A percentile compares a stretch with the other conserved stretches of the same genome.
These are phyloP conservation scores for Coemansia sp. DNA, from an alignment of 371 early-diverging fungal species.

Conservation along the genomic window DNA sequence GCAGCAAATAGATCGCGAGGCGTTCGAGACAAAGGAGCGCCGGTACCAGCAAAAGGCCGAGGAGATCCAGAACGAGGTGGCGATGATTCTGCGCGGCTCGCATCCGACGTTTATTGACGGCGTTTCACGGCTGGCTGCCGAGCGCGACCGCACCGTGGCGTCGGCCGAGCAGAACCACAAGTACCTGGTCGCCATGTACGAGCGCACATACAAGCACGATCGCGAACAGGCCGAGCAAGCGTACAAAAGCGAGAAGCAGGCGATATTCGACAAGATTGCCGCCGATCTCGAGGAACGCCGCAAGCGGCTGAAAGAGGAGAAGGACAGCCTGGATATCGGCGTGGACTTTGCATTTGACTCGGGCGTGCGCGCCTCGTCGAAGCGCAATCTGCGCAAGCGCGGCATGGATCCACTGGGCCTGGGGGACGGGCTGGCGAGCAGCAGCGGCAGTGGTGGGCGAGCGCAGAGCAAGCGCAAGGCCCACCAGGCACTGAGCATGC, in stretches of 20 bases:
- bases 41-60: conserved; percentile 45
- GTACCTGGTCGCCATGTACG: conserved; percentile 36
- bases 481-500: conserved; percentile 32
- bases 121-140: conserved; percentile 58
- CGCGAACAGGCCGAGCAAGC: conserved; percentile 33
- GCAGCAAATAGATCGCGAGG: conserved; percentile 51
- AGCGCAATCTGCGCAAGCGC: conserved; percentile 53
- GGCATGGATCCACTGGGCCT: conserved; percentile 44
- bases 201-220: conserved; percentile 30
- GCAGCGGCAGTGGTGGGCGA: conserved; percentile 12
- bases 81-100: conserved; percentile 56
- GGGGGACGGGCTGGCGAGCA: conserved; percentile 27
- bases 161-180: conserved; percentile 60
- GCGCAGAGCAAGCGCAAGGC: conserved; percentile 45
- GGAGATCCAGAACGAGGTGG: conserved; percentile 47
- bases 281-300: conserved; percentile 72
- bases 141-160: conserved; percentile 69
- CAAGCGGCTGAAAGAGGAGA: conserved; percentile 76
- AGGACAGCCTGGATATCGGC: conserved; percentile 73
- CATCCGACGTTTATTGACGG: conserved; percentile 69
- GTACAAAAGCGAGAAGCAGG: conserved; percentile 63
- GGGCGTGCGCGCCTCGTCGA: conserved; percentile 38
- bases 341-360: conserved; percentile 33
- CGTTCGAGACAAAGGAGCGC: conserved; percentile 36
- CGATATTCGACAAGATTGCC: conserved; percentile 70